Percentiles rank a stretch among this genome's conserved stretches.
Conservation (phyloP, 148 eudicot species). For the Pouteria glomerata region DNA sequence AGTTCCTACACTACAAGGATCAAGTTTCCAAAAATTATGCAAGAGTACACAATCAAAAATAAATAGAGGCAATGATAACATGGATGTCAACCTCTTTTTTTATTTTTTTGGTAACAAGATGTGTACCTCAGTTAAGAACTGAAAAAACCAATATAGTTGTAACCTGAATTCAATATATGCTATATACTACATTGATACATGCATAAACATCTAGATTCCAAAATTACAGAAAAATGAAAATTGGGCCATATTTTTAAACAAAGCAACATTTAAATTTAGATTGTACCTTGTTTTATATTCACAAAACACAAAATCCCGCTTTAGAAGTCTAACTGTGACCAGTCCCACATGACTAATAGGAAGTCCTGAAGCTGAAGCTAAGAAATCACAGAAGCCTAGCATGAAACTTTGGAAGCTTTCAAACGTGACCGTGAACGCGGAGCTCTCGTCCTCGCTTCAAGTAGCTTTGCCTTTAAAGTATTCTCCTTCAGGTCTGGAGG, state of each 20-base stretch:
- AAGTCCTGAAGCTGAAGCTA: constrained; percentile 1
- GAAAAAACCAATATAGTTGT: no score
- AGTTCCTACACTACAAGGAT: no score
- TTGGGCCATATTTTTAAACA: not conserved
- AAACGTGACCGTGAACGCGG: constrained; percentile 68
- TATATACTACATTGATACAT: not conserved
- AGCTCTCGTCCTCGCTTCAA: constrained; percentile 72
- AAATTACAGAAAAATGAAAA: not conserved
- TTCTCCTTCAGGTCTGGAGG: constrained; percentile 44
- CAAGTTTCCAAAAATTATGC: no score
- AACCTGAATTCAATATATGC: not conserved
- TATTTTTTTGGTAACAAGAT: no score
- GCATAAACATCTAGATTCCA: not conserved
- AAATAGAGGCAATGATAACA: no score
- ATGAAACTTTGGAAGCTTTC: constrained; percentile 51
- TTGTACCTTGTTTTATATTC: constrained; percentile 8
- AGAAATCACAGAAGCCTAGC: constrained; percentile 12
- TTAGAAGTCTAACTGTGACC: not conserved
- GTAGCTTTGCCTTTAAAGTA: constrained; percentile 70
- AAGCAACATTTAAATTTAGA: not conserved
- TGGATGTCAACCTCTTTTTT: no score
- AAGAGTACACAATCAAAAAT: no score
- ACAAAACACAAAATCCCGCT: constrained; percentile 5
- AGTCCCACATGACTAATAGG: not conserved
- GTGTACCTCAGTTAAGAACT: no score